These are phyloP conservation scores for Tieghemiomyces parasiticus DNA, from an alignment of 192 early-diverging fungal genomes.

Conservation along the genomic window DNA sequence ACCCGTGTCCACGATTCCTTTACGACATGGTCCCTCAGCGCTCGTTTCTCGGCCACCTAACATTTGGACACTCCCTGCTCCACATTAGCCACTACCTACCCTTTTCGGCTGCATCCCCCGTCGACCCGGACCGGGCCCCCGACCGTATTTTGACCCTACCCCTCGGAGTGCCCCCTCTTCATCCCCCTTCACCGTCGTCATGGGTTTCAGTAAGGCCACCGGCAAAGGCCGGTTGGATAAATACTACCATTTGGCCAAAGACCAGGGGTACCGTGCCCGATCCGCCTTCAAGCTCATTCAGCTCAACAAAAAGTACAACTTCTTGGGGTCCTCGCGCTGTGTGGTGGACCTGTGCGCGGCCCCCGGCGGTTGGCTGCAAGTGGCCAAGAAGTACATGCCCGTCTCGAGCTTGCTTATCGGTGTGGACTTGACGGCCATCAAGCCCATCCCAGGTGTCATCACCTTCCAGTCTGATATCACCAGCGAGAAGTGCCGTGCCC, in stretches of 20 bases:
- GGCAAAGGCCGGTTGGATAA: conserved; percentile 95
- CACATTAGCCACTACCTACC: no score
- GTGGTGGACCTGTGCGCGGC: conserved; percentile 97
- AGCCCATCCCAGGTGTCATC: conserved; percentile 88
- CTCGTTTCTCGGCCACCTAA: no score
- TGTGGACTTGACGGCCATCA: conserved; percentile 90
- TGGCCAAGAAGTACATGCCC: conserved; percentile 98
- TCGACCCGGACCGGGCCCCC: no score
- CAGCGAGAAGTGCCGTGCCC: conserved; percentile 78
- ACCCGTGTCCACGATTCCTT: no score
- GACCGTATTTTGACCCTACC: no score
- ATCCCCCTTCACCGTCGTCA: no score
- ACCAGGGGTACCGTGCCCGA: conserved; percentile 96
- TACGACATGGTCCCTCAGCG: no score
- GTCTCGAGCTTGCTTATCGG: conserved; percentile 82
- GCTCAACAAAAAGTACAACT: conserved; percentile 98
- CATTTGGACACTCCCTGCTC: no score
- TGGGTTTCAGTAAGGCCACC: conserved; percentile 44
- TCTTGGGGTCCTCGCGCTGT: conserved; percentile 73
- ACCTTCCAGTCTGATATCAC: conserved; percentile 96
- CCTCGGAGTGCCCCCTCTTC: no score
- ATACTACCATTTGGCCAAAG: conserved; percentile 99
- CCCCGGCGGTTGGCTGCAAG: conserved; percentile 97
- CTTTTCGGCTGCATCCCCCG: no score
- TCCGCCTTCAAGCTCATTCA: conserved; percentile 99